Base-by-base conservation (phyloP, 2,329 filamentous ascomycete genomes). In the Nemania bipapillata region DNA sequence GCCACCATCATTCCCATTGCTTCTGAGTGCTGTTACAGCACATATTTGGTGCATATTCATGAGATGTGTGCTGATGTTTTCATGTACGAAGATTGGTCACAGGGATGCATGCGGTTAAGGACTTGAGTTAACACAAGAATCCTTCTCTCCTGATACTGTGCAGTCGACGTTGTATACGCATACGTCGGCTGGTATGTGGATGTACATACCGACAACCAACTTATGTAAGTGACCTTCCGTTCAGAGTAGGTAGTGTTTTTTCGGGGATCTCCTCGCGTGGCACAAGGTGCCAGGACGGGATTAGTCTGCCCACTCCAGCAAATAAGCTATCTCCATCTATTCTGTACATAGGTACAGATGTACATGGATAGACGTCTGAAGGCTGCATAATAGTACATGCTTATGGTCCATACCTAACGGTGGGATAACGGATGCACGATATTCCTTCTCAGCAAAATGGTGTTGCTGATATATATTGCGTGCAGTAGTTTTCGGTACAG, bases 91-190 rank as follows among this genome's bases (percentile, higher is more conserved):
- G 17, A 50, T 50, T 26, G 47, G 24, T 50, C 47, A 50, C 47
- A 53, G 17, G 58, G 47, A 62, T 47, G 52, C 49, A 67, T 63
- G 58, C 53, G 40, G 47, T 47, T 59, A 45, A 63, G 40, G 54
- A 47, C 37, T 49, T 32, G 53, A 57, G n/a, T 47, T 45, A 20
- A 42, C 42, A 24, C 53, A 40, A n/a, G n/a, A 8, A 17, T 32
- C 9, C 30, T 32, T 32, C 24, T 20, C 22, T 45, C 28, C 32
- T 32, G 28, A 37, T 17, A 37, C 32, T 52, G 40, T 40, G 42
- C n/a, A n/a, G n/a, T n/a, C n/a, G n/a, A n/a, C n/a, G n/a, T n/a
- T n/a, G n/a, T n/a, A n/a, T n/a, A n/a, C n/a, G 30, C 30, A 32
- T 32, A 32, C n/a, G n/a, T n/a, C n/a, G n/a, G n/a, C n/a, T n/a